These are phyloP conservation scores for Hypoxylon sp. DNA, from an alignment of 2,329 filamentous ascomycete genomes.

Conservation along the genomic window DNA sequence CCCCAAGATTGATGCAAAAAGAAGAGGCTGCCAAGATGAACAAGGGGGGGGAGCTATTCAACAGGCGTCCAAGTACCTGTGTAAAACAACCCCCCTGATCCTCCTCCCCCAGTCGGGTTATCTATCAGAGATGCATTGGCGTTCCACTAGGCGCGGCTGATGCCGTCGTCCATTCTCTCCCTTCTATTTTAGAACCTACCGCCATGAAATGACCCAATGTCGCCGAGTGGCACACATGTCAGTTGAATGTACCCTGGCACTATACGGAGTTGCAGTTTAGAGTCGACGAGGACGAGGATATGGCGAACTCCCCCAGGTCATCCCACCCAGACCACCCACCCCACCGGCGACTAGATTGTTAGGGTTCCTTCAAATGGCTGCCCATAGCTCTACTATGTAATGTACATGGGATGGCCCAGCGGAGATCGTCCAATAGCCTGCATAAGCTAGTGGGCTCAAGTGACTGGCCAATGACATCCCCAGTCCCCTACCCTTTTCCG, in stretches of 20 bases:
- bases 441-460: constrained; percentile 34
- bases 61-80: constrained; percentile 17
- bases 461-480: constrained; percentile 41
- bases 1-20: constrained; percentile 16
- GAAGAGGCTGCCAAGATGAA: constrained; percentile 25
- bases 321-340: constrained; percentile 29
- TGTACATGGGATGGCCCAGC: not conserved
- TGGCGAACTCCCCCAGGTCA: constrained; percentile 37
- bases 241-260: constrained; percentile 40
- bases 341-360: not conserved
- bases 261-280: constrained; percentile 25
- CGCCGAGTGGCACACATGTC: constrained; percentile 45
- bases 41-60: constrained; percentile 16
- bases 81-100: constrained; percentile 25
- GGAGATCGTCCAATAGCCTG: constrained; percentile 44
- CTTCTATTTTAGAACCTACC: constrained; percentile 40
- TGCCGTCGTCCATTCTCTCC: constrained; percentile 38
- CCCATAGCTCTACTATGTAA: constrained; percentile 25
- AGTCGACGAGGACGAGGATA: constrained; percentile 36
- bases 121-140: constrained; percentile 21
- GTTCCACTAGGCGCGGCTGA: constrained; percentile 43
- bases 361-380: constrained; percentile 36
- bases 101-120: constrained; percentile 16
- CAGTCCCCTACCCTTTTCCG: constrained; percentile 34
- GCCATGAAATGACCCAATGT: constrained; percentile 48